Evolutionary conservation across 179 eudicot species (phyloP).

Genomic region (Carnegiea gigantea): DNA sequence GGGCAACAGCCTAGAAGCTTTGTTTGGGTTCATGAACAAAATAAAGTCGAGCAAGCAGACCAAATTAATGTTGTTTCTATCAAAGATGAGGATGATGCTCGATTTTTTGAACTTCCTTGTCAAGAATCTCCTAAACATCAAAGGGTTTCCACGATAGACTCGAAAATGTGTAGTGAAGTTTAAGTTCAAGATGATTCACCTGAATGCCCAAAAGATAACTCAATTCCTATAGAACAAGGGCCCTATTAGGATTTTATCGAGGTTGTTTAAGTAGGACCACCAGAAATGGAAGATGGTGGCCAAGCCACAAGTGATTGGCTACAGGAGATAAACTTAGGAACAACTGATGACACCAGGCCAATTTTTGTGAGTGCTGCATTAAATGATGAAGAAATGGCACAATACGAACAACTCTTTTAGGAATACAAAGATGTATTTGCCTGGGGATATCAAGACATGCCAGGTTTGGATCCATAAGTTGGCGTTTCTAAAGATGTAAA

Average conservation of each 20-base stretch:
- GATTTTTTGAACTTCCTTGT: background rate
- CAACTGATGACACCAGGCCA: background rate
- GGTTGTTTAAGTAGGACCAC: background rate
- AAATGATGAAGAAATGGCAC: too few species aligned
- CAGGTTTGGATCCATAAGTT: too few species aligned
- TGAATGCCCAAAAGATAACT: background rate
- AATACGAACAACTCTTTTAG: too few species aligned
- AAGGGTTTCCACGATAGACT: background rate
- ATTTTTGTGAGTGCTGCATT: too few species aligned
- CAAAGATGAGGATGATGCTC: background rate
- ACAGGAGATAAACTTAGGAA: background rate
- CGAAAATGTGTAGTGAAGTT: background rate
- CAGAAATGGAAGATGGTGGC: background rate
- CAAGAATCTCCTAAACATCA: background rate
- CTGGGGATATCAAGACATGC: too few species aligned
- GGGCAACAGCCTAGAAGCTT: too few species aligned
- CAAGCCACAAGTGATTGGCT: background rate
- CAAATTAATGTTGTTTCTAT: too few species aligned
- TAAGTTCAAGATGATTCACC: background rate
- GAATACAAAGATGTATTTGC: too few species aligned
- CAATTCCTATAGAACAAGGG: too few species aligned
- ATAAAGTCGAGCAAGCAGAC: too few species aligned
- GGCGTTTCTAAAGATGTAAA: too few species aligned
- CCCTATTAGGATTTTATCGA: background rate
- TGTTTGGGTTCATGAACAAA: too few species aligned